Conservation (phyloP, 176 grass and related monocot species). For the Oryza nivara region DNA sequence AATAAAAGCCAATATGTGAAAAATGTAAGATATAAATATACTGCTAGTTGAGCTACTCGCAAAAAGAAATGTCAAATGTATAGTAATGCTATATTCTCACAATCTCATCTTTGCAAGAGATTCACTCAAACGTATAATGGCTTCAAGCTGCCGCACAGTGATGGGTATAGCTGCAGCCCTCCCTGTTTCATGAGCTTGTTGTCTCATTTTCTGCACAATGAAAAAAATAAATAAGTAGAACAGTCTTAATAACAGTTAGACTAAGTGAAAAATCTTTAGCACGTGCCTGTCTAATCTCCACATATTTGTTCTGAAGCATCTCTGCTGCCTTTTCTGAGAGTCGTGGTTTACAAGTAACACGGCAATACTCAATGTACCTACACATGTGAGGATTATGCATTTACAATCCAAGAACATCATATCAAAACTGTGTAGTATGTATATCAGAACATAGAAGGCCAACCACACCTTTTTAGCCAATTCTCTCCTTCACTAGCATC, state of each 20-base stretch:
- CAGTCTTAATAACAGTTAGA: neutral
- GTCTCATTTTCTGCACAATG: slow-evolving; percentile 91
- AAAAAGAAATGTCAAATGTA: neutral
- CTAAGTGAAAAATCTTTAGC: neutral
- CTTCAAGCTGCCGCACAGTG: slow-evolving; percentile 97
- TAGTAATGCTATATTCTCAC: neutral
- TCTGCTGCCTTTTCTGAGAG: slow-evolving; percentile 94
- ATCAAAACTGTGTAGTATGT: slow-evolving; percentile 3
- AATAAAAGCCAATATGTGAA: neutral
- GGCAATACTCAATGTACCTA: slow-evolving; percentile 94
- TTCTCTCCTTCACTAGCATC: slow-evolving; percentile 84
- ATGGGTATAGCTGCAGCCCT: slow-evolving; percentile 87
- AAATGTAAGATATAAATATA: neutral
- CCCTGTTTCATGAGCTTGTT: slow-evolving; percentile 89
- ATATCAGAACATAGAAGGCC: slow-evolving; percentile 14
- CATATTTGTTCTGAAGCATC: slow-evolving; percentile 98
- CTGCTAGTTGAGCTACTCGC: neutral
- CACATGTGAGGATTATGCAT: slow-evolving; percentile 15
- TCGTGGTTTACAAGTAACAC: slow-evolving; percentile 69
- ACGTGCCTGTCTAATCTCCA: slow-evolving; percentile 91
- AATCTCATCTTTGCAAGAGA: slow-evolving; percentile 94
- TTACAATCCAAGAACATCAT: slow-evolving; percentile 17
- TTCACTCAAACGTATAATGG: slow-evolving; percentile 94
- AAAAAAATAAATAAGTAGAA: neutral
- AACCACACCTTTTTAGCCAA: slow-evolving; percentile 84